These are phyloP conservation scores for Brettanomyces nanus DNA, from an alignment of 805 yeast species.

Conservation along the genomic window DNA sequence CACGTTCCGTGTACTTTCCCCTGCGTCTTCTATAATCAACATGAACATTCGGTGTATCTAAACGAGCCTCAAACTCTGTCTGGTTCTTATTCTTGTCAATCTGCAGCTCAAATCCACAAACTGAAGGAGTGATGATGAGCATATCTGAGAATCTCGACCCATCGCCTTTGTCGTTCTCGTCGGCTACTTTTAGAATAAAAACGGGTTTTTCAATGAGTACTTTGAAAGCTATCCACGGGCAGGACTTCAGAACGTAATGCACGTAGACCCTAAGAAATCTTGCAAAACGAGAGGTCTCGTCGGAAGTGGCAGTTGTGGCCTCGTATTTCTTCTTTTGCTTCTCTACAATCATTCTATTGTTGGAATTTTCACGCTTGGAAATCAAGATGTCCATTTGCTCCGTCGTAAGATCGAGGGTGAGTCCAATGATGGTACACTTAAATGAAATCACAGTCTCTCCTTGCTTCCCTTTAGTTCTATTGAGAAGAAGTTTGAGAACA, in stretches of 20 bases:
- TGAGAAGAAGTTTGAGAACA: conserved; percentile 10
- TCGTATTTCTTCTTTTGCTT: too few relatives aligned
- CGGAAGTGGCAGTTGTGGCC: too few relatives aligned
- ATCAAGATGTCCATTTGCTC: conserved; percentile 30
- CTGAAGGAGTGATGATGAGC: conserved; percentile 15
- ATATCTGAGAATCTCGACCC: conserved; percentile 10
- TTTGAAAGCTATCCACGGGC: conserved; percentile 18
- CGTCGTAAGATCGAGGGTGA: conserved; percentile 36
- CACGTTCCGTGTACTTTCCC: conserved; percentile 1
- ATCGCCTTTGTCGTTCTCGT: conserved; percentile 5
- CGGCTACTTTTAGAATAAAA: conserved; percentile 14
- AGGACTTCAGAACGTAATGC: conserved; percentile 2
- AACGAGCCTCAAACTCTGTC: conserved; percentile 8
- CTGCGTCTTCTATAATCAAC: conserved; percentile 15
- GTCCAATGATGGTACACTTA: conserved; percentile 34
- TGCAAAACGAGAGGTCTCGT: neutral
- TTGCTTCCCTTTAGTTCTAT: conserved; percentile 13
- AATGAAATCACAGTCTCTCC: conserved; percentile 25
- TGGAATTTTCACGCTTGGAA: conserved; percentile 1
- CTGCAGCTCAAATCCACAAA: conserved; percentile 14
- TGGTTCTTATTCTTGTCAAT: conserved; percentile 3
- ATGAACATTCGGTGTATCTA: conserved; percentile 16
- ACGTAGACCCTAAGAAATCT: neutral
- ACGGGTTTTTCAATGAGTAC: conserved; percentile 23
- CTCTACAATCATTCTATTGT: conserved; percentile 1